Base-by-base conservation (phyloP, 177 flowering plant species). In the Vitis hybrid region DNA sequence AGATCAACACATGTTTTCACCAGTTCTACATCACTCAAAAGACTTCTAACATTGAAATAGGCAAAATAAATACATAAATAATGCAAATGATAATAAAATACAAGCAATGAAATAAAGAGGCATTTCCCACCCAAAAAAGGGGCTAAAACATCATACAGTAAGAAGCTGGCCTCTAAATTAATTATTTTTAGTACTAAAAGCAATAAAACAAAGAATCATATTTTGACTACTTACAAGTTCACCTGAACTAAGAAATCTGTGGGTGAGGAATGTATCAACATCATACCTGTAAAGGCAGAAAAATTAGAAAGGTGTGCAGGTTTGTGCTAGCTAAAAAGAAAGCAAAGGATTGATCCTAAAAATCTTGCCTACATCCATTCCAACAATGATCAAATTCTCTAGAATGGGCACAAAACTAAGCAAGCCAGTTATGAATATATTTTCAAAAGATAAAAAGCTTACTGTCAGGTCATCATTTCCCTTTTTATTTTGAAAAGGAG, bases 161-260 rank as follows among this genome's bases (percentile, higher is more conserved):
- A 62, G 19, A 15, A 15, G 35, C 19, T 15, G 24, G 4, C 51
- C 27, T 60, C 46, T 6, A 7, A 50, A 18, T n/a, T 46, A 60
- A 69, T 27, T 27, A 27, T 27, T 27, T 27, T 27, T 27, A 27
- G 30, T 27, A 51, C 11, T 11, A 24, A 15, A 10, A 21, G 12
- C 14, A n/a, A 50, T n/a, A 18, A 69, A 62, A 24, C 3, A 35
- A 21, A 17, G 6, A 54, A 14, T 60, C 11, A 56, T 32, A 50
- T 19, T 21, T 17, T 17, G 56, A 50, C 49, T 58, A 82, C 99
- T 88, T 89, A 93, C 99, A 82, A 85, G 70, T 81, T 91, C 98
- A 12, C 98, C 96, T 14, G 95, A 74, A 52, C 70, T 40, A 72
- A 78, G 71, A 80, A 71, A 68, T 72, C 90, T 77, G 76, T 85